Evolutionary conservation across 179 eudicot genomes (phyloP).

Genomic region (Corrigiola litoralis): DNA sequence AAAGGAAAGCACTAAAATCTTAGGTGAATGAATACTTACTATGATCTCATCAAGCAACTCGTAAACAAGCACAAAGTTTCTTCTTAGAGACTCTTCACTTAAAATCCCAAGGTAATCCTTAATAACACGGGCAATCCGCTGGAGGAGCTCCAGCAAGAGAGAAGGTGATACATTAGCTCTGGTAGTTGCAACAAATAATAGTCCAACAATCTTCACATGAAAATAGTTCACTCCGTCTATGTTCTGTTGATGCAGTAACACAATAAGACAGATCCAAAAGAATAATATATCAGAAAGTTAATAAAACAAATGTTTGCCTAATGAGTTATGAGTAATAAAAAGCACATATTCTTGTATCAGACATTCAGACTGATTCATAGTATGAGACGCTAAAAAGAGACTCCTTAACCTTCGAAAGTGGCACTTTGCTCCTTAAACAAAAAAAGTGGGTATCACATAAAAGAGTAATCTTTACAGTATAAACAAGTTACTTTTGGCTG

Average conservation of each 20-base stretch:
- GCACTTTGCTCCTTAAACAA: too few relatives aligned
- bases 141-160: conserved; percentile 82
- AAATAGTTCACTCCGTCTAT: conserved; percentile 92
- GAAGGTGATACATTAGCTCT: conserved; percentile 85
- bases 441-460: too few relatives aligned
- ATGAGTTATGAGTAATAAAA: too few relatives aligned
- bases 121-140: conserved; percentile 85
- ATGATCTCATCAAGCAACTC: conserved; percentile 94
- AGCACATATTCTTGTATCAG: too few relatives aligned
- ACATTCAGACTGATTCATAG: too few relatives aligned
- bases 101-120: conserved; percentile 96
- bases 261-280: conserved; percentile 1
- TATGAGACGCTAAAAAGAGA: too few relatives aligned
- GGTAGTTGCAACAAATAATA: conserved; percentile 91
- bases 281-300: background rate
- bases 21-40: conserved; percentile 44
- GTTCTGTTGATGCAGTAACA: conserved; percentile 44
- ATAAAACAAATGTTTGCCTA: background rate
- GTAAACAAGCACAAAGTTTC: conserved; percentile 92
- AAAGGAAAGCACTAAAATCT: background rate
- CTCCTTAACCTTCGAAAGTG: too few relatives aligned
- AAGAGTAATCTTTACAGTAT: too few relatives aligned
- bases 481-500: too few relatives aligned
- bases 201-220: conserved; percentile 92
- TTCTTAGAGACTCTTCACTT: conserved; percentile 81